Evolutionary conservation across 257 asterid genomes (phyloP), one percentile per base, ranked within the genome.

Genomic region (Nicotiana sylvestris): DNA sequence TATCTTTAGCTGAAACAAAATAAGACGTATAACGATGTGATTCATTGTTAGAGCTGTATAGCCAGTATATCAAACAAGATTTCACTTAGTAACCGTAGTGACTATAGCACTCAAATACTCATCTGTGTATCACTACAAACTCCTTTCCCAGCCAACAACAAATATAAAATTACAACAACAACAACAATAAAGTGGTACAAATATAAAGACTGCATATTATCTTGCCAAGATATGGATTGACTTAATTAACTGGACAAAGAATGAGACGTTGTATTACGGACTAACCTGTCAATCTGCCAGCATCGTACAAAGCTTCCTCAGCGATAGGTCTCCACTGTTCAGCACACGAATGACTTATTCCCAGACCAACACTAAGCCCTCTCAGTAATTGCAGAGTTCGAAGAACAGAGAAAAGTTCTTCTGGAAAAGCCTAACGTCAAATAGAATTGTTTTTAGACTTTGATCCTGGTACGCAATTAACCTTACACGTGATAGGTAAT

Each of bases 261-360:
- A 49, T 6, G 39, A 0, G 8, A 46, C 1, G 9, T 74, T 1
- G 8, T 49, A 49, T 74, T 27, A 13, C 1, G 39, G 43, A 49
- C 79, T 27, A 3, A 91, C 98, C 94, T 90, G 85, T 60, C 84
- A 90, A 85, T 91, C 97, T 92, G 69, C 98, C 96, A 0, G 97
- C 97, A 88, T n/a, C 85, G 67, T 66, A 88, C 3, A 96, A 87
- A 87, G 92, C 97, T 92, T 94, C 95, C 88, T 96, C 97, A 74
- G 98, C 98, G 80, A 96, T 87, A 32, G 98, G 96, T 86, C 96
- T 91, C 98, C 98, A 96, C 79, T 96, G 99, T 87, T 96, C 97
- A 64, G 98, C 97, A 64, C 98, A 94, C 10, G 98, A 96, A 85
- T 90, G 93, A 85, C 92, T 94, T 81, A 96, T 86, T 81, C 98